These are phyloP conservation scores for Cyberlindnera petersonii DNA, from an alignment of 805 yeast genomes.

Conservation along the genomic window DNA sequence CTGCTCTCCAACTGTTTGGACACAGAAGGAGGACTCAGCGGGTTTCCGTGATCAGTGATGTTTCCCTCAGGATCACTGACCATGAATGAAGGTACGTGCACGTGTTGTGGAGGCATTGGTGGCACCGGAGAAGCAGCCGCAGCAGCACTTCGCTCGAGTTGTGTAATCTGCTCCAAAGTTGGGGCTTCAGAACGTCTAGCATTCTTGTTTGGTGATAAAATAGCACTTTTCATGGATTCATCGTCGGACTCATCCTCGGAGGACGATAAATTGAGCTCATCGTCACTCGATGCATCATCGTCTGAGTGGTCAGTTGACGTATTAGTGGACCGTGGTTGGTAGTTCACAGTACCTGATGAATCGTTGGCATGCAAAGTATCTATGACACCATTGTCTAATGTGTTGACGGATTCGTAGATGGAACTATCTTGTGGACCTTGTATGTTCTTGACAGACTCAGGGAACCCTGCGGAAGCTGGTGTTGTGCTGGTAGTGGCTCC, in stretches of 20 bases:
- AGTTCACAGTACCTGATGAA: neutral
- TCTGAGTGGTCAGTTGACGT: neutral
- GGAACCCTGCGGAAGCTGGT: neutral
- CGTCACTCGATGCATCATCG: slow-evolving; percentile 15
- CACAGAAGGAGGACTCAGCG: slow-evolving; percentile 5
- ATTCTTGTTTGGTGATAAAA: slow-evolving; percentile 13
- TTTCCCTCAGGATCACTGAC: slow-evolving; percentile 14
- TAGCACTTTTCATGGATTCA: slow-evolving; percentile 19
- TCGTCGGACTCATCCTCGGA: slow-evolving; percentile 15
- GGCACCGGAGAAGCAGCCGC: neutral
- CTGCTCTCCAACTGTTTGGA: slow-evolving; percentile 4
- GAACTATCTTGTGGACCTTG: too few species aligned
- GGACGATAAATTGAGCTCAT: slow-evolving; percentile 16
- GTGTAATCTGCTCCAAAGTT: neutral
- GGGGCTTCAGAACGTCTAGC: slow-evolving; percentile 6
- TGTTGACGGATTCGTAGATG: neutral
- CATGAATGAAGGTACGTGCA: slow-evolving; percentile 9
- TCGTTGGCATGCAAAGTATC: neutral
- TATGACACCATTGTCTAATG: neutral
- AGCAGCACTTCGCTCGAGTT: slow-evolving; percentile 3
- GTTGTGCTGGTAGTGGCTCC: neutral
- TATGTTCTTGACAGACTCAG: too few species aligned
- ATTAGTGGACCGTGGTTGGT: neutral
- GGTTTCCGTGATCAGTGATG: slow-evolving; percentile 1
- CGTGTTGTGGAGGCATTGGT: slow-evolving; percentile 3